phyloP scores from a whole-genome alignment of 192 early-diverging fungal species.

The Umbelopsis ramanniana region DNA sequence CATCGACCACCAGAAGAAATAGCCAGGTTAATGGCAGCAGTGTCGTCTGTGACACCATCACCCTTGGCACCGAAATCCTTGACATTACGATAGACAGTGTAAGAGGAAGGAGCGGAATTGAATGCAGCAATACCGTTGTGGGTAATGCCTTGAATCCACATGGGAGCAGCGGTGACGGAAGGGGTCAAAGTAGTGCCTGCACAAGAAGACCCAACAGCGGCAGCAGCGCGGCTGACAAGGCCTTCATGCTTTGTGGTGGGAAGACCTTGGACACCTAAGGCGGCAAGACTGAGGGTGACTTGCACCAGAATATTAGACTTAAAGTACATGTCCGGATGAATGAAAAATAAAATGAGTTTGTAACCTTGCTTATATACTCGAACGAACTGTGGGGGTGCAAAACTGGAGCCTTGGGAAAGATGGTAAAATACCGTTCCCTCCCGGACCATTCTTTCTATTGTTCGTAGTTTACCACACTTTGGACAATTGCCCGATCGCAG shows the following conservation, averaged over 20 bases:
- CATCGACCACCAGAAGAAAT: constrained; percentile 43
- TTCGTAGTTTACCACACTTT: too few relatives aligned
- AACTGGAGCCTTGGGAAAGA: too few relatives aligned
- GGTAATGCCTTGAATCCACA: constrained; percentile 19
- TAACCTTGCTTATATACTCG: not conserved
- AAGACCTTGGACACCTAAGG: not conserved
- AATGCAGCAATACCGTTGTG: constrained; percentile 13
- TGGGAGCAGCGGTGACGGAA: not conserved
- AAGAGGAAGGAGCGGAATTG: constrained; percentile 23
- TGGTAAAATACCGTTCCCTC: too few relatives aligned
- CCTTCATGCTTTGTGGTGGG: not conserved
- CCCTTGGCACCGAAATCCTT: constrained; percentile 42
- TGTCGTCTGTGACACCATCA: constrained; percentile 50
- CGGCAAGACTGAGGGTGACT: not conserved
- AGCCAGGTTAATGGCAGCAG: constrained; percentile 46
- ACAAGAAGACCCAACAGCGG: constrained; percentile 1
- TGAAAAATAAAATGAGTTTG: not conserved
- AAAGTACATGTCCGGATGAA: not conserved
- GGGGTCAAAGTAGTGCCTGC: not conserved
- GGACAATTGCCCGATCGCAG: too few relatives aligned
- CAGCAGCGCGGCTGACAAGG: not conserved
- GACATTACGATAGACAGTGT: constrained; percentile 40
- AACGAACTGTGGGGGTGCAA: not conserved
- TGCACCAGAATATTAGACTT: not conserved
- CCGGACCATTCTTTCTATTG: too few relatives aligned